Base-by-base conservation (phyloP, 2,329 filamentous ascomycete species). In the Monosporascus sp. region DNA sequence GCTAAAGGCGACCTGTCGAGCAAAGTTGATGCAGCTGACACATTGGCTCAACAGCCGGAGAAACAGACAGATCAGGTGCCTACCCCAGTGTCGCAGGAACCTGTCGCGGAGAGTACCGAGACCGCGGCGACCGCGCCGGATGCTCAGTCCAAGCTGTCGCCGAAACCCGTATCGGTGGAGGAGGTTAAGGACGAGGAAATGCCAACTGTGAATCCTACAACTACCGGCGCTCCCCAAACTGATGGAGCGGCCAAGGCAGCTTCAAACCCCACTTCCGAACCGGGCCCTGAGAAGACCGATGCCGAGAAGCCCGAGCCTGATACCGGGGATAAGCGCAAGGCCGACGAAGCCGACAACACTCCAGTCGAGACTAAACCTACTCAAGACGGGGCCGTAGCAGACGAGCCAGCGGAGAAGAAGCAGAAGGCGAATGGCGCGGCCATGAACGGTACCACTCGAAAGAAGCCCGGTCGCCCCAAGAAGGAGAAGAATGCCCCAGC, bases 331-430 rank as follows among this genome's bases (percentile, higher is more conserved):
- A 67, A 67, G 54, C 62, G 65, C 50, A 68, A 68, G 50, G 54
- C 60, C 45, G 57, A 59, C 8, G 57, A 61, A 8, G 47, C 48
- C 20, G 22, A 22, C 42, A 27, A 7, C 14, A 7, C 14, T 14
- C 5, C 41, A 17, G 22, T 22, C 24, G 42, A 25, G 14, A 1
- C 41, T 22, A 52, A 57, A 41, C 50, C 52, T 34, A 36, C 54
- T 14, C 60, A 60, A 47, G 58, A 55, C 5, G 52, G 55, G 18
- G 48, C 47, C n/a, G 46, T 54, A 8, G 48, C 20, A 4, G 56
- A 60, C 5, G 67, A 67, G 52, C 65, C 64, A 3, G 54, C 60
- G 2, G 68, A 69, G 44, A 76, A 76, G 62, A 76, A 76, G 57
- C 64, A 67, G 50, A 75, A 72, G 58, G 65, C 70, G 6, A 68